Evolutionary conservation across 1,284 basidiomycete genomes (phyloP).

Genomic region (Puccinia triticina): DNA sequence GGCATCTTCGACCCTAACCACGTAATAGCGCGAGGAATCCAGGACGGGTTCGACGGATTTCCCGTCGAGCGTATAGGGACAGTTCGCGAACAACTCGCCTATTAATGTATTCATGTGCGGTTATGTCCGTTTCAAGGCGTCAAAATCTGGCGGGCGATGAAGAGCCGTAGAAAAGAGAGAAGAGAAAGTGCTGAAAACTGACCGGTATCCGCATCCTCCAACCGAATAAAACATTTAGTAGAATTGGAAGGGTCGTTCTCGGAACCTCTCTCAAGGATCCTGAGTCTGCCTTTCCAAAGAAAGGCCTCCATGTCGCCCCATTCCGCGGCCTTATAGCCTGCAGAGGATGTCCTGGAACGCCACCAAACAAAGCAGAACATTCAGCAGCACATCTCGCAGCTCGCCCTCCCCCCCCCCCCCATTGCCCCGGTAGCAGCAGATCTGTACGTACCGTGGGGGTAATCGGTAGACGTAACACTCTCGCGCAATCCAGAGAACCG

Average conservation of each 20-base stretch:
- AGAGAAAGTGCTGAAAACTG: neutral
- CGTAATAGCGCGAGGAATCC: constrained; percentile 94
- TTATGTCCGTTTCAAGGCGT: too few species aligned
- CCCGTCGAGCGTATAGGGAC: constrained; percentile 79
- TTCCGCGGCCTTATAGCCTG: constrained; percentile 80
- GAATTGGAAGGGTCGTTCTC: neutral
- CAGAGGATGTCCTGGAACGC: constrained; percentile 77
- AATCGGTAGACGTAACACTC: constrained; percentile 71
- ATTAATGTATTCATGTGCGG: neutral
- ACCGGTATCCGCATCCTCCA: constrained; percentile 79
- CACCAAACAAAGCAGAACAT: neutral
- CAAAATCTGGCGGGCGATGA: neutral
- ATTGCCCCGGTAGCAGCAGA: too few species aligned
- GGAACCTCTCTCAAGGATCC: constrained; percentile 73
- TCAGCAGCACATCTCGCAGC: too few species aligned
- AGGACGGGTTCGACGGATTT: constrained; percentile 88
- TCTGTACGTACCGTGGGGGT: constrained; percentile 27
- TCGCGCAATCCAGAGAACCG: constrained; percentile 78
- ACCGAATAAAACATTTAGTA: constrained; percentile 67
- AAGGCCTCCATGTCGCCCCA: constrained; percentile 79
- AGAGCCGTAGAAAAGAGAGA: neutral
- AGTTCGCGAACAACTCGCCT: constrained; percentile 79
- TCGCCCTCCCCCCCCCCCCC: too few species aligned
- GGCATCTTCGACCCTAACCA: constrained; percentile 81
- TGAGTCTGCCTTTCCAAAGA: constrained; percentile 85